A percentile compares a stretch with the other conserved stretches of the same genome.
Evolutionary conservation across 306 rosid genomes (phyloP).

Genomic region (Cicer bijugum): DNA sequence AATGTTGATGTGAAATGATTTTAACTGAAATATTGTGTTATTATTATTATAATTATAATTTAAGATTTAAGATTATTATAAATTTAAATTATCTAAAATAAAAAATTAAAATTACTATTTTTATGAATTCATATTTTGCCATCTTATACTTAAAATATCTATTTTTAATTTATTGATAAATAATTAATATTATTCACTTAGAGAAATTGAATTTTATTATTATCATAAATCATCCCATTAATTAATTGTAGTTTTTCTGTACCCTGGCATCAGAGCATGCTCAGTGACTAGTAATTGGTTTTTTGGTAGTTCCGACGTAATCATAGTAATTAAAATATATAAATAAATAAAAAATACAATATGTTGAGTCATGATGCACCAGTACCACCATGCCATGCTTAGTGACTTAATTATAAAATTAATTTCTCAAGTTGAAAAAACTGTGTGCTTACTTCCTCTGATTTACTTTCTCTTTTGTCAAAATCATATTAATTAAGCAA

Average conservation of each 20-base stretch:
- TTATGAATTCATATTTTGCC: too few relatives aligned
- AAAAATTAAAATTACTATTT: too few relatives aligned
- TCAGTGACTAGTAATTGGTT: slow-evolving; percentile 31
- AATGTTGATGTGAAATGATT: too few relatives aligned
- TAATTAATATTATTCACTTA: too few relatives aligned
- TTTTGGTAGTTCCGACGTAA: slow-evolving; percentile 36
- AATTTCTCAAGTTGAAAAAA: slow-evolving; percentile 37
- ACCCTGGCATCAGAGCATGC: slow-evolving; percentile 28
- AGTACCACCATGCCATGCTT: slow-evolving; percentile 17
- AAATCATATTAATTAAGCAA: background rate
- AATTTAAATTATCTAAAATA: too few relatives aligned
- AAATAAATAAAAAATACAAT: background rate
- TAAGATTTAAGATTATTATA: too few relatives aligned
- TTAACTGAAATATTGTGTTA: too few relatives aligned
- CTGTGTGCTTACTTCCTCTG: slow-evolving; percentile 41
- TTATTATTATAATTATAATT: too few relatives aligned
- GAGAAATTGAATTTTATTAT: too few relatives aligned
- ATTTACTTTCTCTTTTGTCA: background rate
- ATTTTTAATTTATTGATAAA: too few relatives aligned
- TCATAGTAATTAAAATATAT: slow-evolving; percentile 32
- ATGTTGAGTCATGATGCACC: slow-evolving; percentile 47
- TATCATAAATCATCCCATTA: background rate
- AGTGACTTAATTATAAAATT: background rate
- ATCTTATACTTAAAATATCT: too few relatives aligned
- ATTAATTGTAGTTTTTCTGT: background rate